These are phyloP conservation scores for Penicillium sp. DNA, from an alignment of 2,329 filamentous ascomycete genomes.

Conservation along the genomic window DNA sequence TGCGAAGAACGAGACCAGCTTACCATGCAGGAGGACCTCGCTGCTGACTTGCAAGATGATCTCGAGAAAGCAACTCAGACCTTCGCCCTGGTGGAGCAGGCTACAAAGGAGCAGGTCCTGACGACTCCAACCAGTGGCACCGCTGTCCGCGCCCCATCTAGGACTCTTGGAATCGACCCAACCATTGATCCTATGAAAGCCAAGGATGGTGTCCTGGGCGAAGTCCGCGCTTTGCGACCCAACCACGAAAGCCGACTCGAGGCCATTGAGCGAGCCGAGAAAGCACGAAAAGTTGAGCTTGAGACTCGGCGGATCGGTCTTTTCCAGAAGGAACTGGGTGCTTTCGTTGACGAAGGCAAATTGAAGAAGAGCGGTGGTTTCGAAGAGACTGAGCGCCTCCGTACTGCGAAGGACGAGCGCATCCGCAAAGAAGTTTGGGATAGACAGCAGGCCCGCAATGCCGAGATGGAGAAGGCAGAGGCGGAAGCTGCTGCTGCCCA, in stretches of 20 bases:
- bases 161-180: slow-evolving; percentile 49
- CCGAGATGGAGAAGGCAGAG: slow-evolving; percentile 46
- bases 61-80: slow-evolving; percentile 92
- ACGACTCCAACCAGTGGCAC: slow-evolving; percentile 54
- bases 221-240: slow-evolving; percentile 87
- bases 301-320: slow-evolving; percentile 70
- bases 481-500: slow-evolving; percentile 31
- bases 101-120: slow-evolving; percentile 91
- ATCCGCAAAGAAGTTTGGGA: slow-evolving; percentile 73
- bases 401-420: slow-evolving; percentile 81
- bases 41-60: slow-evolving; percentile 88
- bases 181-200: slow-evolving; percentile 71
- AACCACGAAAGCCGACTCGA: slow-evolving; percentile 93
- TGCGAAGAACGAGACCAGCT: slow-evolving; percentile 94
- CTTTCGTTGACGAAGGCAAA: slow-evolving; percentile 84
- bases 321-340: slow-evolving; percentile 79
- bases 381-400: slow-evolving; percentile 84
- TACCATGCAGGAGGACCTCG: slow-evolving; percentile 92
- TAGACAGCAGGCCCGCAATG: slow-evolving; percentile 50
- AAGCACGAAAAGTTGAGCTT: slow-evolving; percentile 82
- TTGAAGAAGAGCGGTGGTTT: slow-evolving; percentile 95
- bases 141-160: slow-evolving; percentile 52
- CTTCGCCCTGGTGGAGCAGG: slow-evolving; percentile 92
- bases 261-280: slow-evolving; percentile 96
- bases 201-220: slow-evolving; percentile 86